Base-by-base conservation (phyloP, 2,329 filamentous ascomycete genomes). In the Pseudogymnoascus sp. region DNA sequence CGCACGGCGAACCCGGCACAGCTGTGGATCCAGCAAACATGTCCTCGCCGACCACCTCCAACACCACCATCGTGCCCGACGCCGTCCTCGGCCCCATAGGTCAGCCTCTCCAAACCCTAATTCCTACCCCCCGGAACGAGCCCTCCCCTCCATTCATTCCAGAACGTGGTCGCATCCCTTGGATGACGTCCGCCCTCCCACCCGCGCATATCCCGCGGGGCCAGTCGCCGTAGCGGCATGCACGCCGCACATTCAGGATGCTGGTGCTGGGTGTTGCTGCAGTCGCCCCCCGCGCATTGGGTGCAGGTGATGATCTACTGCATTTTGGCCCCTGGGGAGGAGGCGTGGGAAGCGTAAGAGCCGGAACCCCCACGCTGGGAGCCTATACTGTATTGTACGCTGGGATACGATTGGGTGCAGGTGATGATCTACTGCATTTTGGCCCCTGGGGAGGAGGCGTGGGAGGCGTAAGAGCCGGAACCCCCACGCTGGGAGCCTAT, bases 131-230 rank as follows among this genome's bases (percentile, higher is more conserved):
- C 45, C 29, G 12, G 12, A n/a, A 8, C 38, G 16, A 8, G 4
- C n/a, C n/a, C 60, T 21, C 29, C 14, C 39, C 39, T 6, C 60
- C 60, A 62, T 19, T 62, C 41, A 29, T 62, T 62, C 60, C 26
- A 62, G 41, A 33, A 33, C 60, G 60, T 62, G 60, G 29, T 6
- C 26, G 35, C 59, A 62, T 23, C 31, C 41, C 52, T 39, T 62
- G 60, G 60, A 23, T 58, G 60, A 35, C 41, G 41, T 58, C 52
- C 21, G 37, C 31, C 12, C 41, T 58, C 14, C 60, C 41, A 16
- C 14, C 21, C 31, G 26, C 39, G 21, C 39, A 41, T 41, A 41
- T 21, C 39, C 39, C 39, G 39, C 16, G 38, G 38, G 38, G 8
- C 38, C 38, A 21, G 39, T 23, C 39, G 39, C 39, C 39, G 39